These are phyloP conservation scores for Penicillium sp. DNA, from an alignment of 2,329 filamentous ascomycete genomes.

Conservation along the genomic window DNA sequence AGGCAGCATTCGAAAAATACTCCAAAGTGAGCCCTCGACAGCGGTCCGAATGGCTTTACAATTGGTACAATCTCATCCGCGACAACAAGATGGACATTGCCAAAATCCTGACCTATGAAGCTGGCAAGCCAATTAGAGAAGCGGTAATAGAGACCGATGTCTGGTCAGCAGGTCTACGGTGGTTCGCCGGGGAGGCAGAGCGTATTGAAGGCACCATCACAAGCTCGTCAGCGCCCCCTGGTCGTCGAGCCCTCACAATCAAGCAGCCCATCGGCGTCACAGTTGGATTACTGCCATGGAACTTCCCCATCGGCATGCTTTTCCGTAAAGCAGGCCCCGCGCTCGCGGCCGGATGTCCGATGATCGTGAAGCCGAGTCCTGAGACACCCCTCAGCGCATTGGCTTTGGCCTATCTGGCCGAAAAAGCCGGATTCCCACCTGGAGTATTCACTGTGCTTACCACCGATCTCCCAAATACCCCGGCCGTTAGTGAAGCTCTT, in stretches of 20 bases:
- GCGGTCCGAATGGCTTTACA: constrained; percentile 68
- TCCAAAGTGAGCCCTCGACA: constrained; percentile 68
- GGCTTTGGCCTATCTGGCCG: constrained; percentile 29
- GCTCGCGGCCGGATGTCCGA: constrained; percentile 37
- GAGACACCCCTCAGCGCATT: constrained; percentile 34
- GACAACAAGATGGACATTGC: constrained; percentile 78
- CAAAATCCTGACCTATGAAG: constrained; percentile 82
- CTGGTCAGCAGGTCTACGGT: constrained; percentile 72
- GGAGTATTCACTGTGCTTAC: constrained; percentile 34
- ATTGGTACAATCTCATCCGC: constrained; percentile 76
- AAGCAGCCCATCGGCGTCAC: constrained; percentile 83
- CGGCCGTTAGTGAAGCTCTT: constrained; percentile 27
- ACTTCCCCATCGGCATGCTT: constrained; percentile 77
- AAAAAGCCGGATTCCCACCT: constrained; percentile 32
- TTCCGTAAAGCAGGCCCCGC: constrained; percentile 32
- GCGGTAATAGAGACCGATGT: constrained; percentile 69
- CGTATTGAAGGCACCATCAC: constrained; percentile 72
- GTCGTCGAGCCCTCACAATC: constrained; percentile 66
- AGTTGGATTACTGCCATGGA: constrained; percentile 83
- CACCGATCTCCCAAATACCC: constrained; percentile 28
- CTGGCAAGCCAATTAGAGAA: constrained; percentile 77
- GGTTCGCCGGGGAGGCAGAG: constrained; percentile 77
- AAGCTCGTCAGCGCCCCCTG: constrained; percentile 63
- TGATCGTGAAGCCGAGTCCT: constrained; percentile 35
- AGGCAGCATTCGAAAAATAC: constrained; percentile 52